These are phyloP conservation scores for Monosporascus cannonballus DNA, from an alignment of 2,329 filamentous ascomycete species.

Conservation along the genomic window DNA sequence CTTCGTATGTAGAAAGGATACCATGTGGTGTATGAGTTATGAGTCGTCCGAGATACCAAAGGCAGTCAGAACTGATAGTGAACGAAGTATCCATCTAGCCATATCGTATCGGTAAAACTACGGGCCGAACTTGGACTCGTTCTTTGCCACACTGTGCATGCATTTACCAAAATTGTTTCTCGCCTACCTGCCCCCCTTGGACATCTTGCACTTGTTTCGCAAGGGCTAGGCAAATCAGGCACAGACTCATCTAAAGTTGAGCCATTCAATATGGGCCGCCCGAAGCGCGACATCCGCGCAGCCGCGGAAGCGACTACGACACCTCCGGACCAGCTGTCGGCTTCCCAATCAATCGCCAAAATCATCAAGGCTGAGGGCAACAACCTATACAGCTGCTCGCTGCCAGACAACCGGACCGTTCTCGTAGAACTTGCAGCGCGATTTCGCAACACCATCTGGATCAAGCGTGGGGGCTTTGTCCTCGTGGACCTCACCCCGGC, in stretches of 20 bases:
- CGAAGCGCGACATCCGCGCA: slow-evolving; percentile 71
- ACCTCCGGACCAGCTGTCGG: slow-evolving; percentile 52
- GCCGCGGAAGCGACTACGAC: slow-evolving; percentile 66
- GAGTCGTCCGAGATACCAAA: no score
- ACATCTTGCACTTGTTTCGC: neutral
- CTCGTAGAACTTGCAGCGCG: slow-evolving; percentile 76
- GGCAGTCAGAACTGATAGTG: no score
- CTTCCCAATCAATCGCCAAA: slow-evolving; percentile 64
- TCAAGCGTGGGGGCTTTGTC: slow-evolving; percentile 83
- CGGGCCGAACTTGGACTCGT: neutral
- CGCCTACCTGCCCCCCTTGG: neutral
- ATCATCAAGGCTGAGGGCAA: slow-evolving; percentile 82
- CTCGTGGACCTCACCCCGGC: slow-evolving; percentile 64
- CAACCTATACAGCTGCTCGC: slow-evolving; percentile 75
- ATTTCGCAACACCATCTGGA: slow-evolving; percentile 91
- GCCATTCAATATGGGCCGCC: slow-evolving; percentile 53
- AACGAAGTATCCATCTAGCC: no score
- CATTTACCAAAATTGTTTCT: neutral
- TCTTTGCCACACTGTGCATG: neutral
- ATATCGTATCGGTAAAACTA: neutral
- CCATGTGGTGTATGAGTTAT: no score
- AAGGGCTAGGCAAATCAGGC: neutral
- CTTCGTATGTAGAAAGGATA: no score
- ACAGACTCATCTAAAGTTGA: neutral
- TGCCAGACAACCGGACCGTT: slow-evolving; percentile 59